Conservation (phyloP, 2,329 filamentous ascomycete species). For the Curvularia lunata region DNA sequence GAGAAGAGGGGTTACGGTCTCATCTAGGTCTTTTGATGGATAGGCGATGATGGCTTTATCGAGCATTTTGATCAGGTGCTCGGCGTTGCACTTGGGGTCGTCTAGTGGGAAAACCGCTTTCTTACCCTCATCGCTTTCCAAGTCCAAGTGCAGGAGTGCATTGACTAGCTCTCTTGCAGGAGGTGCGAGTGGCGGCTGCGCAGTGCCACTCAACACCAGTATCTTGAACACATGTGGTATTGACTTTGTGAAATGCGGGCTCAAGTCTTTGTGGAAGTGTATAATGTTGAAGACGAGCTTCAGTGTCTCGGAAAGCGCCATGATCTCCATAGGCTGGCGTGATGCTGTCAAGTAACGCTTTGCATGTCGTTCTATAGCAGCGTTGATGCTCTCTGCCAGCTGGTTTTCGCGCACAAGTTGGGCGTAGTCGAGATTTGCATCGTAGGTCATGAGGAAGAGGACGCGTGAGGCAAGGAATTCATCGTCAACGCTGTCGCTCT, state of each 20-base stretch:
- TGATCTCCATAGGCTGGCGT: slow-evolving; percentile 69
- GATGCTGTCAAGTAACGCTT: slow-evolving; percentile 52
- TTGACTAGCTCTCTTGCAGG: slow-evolving; percentile 78
- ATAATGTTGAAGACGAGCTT: slow-evolving; percentile 91
- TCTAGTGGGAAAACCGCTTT: slow-evolving; percentile 70
- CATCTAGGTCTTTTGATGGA: slow-evolving; percentile 73
- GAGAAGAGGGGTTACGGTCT: slow-evolving; percentile 73
- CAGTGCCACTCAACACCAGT: slow-evolving; percentile 65
- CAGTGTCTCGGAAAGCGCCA: slow-evolving; percentile 82
- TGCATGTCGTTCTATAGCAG: slow-evolving; percentile 72
- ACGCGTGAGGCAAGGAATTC: slow-evolving; percentile 85
- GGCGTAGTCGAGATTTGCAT: slow-evolving; percentile 70
- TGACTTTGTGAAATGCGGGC: slow-evolving; percentile 67
- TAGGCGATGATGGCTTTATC: slow-evolving; percentile 70
- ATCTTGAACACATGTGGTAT: slow-evolving; percentile 75
- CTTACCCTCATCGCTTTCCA: slow-evolving; percentile 57
- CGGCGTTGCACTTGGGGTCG: slow-evolving; percentile 65
- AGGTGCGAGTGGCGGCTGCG: slow-evolving; percentile 72
- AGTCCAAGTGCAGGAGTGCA: slow-evolving; percentile 77
- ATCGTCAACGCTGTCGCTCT: slow-evolving; percentile 76
- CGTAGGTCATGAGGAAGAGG: slow-evolving; percentile 80
- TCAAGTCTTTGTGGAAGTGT: slow-evolving; percentile 71
- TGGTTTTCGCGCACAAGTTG: slow-evolving; percentile 69
- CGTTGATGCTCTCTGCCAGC: slow-evolving; percentile 71
- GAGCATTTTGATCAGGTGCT: slow-evolving; percentile 73